Base-by-base conservation (phyloP, 2,329 filamentous ascomycete genomes). In the Penicillium aurantiogriseum region DNA sequence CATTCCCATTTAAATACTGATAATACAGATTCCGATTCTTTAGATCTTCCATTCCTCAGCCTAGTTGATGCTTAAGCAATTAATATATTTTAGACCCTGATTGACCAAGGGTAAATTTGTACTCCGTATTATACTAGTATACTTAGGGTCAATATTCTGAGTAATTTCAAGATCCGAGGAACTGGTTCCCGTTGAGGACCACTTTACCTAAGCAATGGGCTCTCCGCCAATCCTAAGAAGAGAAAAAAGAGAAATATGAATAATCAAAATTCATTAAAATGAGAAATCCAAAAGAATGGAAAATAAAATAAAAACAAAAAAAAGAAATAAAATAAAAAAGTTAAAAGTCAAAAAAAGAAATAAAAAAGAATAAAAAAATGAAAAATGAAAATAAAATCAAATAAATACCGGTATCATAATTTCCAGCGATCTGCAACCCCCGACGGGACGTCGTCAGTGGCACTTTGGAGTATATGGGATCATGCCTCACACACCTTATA, bases 371-470 rank as follows among this genome's bases (percentile, higher is more conserved):
- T 44, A 51, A 21, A 51, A 25, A 27, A 21, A 23, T 5, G 45
- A 57, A 50, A 47, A 52, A 47, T 19, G 27, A 56, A 46, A 36
- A 11, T 2, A 53, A 21, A 42, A 44, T n/a, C n/a, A 44, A 36
- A 49, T 49, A 61, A 60, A 56, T 43, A 31, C 49, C 47, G 47
- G 58, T 63, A 66, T 52, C 57, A 39, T 62, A 68, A 70, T 52
- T 45, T 36, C 21, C 21, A 45, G 40, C 62, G 72, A 75, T 75
- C 73, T 73, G 72, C 73, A 74, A 70, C 67, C 71, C 70, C 68
- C 67, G 69, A 71, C 67, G 68, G 71, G 65, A 73, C 71, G 69
- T 74, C 73, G 72, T 75, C 72, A 75, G 73, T 74, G 73, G 72
- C 73, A 73, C 72, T 67, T 52, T 33, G 50, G 54, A 62, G 61